Conservation (phyloP, 495 filamentous ascomycete species). For the Tuber borchii region DNA sequence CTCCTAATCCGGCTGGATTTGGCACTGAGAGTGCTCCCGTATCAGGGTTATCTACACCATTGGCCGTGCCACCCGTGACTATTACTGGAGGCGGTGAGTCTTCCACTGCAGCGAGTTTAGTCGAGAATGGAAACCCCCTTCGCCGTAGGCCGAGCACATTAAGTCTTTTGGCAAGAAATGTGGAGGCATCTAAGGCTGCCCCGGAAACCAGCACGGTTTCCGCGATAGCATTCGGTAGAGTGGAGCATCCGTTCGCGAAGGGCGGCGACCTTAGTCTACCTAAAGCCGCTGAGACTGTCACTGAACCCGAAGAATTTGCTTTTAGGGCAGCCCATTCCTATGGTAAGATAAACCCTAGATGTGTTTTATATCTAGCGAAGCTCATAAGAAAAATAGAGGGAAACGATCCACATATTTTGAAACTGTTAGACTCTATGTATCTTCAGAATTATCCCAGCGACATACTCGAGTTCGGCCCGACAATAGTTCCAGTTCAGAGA, state of each 20-base stretch:
- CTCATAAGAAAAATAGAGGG: constrained; percentile 47
- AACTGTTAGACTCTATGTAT: constrained; percentile 80
- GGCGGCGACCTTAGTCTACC: constrained; percentile 37
- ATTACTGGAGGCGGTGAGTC: constrained; percentile 32
- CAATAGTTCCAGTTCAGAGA: constrained; percentile 63
- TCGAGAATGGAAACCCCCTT: constrained; percentile 31
- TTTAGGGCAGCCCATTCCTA: constrained; percentile 42
- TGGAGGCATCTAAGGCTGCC: constrained; percentile 68
- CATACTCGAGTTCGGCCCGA: constrained; percentile 68
- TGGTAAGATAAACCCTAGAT: constrained; percentile 26
- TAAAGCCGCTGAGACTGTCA: constrained; percentile 23
- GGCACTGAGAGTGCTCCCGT: constrained; percentile 9
- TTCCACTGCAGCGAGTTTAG: constrained; percentile 27
- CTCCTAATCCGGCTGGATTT: constrained; percentile 14
- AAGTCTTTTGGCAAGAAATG: constrained; percentile 64
- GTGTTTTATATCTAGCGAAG: constrained; percentile 9
- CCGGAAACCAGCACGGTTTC: constrained; percentile 81
- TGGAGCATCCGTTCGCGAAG: constrained; percentile 58
- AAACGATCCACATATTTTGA: constrained; percentile 78
- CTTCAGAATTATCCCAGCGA: constrained; percentile 85
- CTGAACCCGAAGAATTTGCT: constrained; percentile 29
- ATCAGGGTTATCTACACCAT: constrained; percentile 21
- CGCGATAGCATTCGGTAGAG: constrained; percentile 74
- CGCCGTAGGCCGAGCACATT: constrained; percentile 70
- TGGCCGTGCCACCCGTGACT: constrained; percentile 28